Evolutionary conservation across 306 rosid species (phyloP), one percentile per base, ranked within the genome.

Genomic region (Acacia crassicarpa): DNA sequence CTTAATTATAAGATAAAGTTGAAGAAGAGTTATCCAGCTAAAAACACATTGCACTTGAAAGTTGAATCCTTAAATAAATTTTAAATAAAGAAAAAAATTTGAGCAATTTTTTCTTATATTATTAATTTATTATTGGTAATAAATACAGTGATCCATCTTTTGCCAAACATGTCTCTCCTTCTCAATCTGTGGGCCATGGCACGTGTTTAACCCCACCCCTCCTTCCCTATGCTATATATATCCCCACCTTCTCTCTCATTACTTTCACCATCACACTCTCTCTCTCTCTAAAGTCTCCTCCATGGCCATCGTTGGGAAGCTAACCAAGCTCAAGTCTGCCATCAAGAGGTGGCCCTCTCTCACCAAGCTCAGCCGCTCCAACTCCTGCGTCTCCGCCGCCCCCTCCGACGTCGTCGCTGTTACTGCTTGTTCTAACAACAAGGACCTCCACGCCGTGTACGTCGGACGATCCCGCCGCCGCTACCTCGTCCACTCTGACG

Each of bases 291-390:
- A 49, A 38, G 12, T 77, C 89, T 51, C 22, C 16, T 48, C 72
- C 72, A 94, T 95, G 98, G 94, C 98, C 10, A 91, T 88, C 84
- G 27, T 78, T 0, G 95, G 94, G 43, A 95, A 89, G 83, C 89
- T 95, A 23, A 91, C 91, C 4, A 95, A 93, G 90, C 92, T 95
- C 43, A 95, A 88, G 85, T 91, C 97, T n/a, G 97, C 92, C 8
- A 93, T 95, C 27, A 95, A 90, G 74, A 86, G 93, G 66, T 89
- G 89, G 92, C 98, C 95, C 6, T 90, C 98, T 17, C 66, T 95
- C 67, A 83, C 92, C 82, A 95, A 90, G 79, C 89, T 89, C 76
- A 45, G 84, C 78, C 94, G 97, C 86, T 77, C 68, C 85, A 53
- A 48, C 58, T 88, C 92, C 90, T 69, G 83, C 69, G 67, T 75